Conservation (phyloP, 495 filamentous ascomycete species). For the Penicillium longicatenatum region DNA sequence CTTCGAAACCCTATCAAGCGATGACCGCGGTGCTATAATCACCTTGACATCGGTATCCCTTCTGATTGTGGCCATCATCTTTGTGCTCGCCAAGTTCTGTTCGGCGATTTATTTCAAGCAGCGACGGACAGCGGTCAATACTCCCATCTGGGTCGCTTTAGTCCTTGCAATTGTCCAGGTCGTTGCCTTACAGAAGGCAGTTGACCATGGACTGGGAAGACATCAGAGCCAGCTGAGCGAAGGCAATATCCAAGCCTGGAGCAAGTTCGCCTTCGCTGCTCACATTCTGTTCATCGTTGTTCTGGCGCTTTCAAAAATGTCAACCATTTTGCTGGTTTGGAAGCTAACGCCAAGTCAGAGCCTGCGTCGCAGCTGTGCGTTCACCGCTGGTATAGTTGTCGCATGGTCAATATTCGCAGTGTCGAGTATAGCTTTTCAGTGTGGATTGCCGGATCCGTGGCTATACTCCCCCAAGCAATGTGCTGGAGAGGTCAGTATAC, state of each 20-base stretch:
- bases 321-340: background rate
- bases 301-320: conserved; percentile 10
- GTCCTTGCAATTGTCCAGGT: conserved; percentile 25
- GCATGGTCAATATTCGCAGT: conserved; percentile 26
- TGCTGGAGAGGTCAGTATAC: conserved; percentile 19
- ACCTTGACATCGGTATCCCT: conserved; percentile 28
- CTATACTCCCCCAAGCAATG: conserved; percentile 29
- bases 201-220: conserved; percentile 30
- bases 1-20: conserved; percentile 21
- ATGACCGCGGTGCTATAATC: conserved; percentile 26
- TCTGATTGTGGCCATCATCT: conserved; percentile 27
- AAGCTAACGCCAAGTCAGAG: background rate
- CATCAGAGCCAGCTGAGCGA: conserved; percentile 21
- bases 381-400: background rate
- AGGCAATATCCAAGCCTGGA: conserved; percentile 18
- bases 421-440: conserved; percentile 29
- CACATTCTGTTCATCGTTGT: conserved; percentile 29
- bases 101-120: conserved; percentile 35
- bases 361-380: background rate
- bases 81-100: conserved; percentile 25
- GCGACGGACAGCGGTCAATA: conserved; percentile 26
- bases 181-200: conserved; percentile 28
- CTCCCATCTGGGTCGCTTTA: conserved; percentile 35
- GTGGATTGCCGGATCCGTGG: conserved; percentile 25
- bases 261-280: conserved; percentile 30